phyloP scores from a whole-genome alignment of 1,139 yeast genomes.

The Geotrichum candidum region DNA sequence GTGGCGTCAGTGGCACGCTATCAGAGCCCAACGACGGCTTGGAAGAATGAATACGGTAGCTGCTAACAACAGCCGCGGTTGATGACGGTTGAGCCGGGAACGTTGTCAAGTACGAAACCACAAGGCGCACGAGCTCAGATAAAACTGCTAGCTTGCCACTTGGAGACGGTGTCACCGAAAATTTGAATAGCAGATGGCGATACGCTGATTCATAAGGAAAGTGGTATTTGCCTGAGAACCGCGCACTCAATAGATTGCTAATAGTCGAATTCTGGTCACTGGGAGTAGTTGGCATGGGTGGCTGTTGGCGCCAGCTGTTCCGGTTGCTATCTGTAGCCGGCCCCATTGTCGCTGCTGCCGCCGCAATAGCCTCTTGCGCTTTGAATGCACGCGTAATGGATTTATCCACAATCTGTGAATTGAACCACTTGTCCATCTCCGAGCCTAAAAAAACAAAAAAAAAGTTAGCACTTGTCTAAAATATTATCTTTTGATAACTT shows the following conservation, averaged over 20 bases:
- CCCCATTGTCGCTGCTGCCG: background rate
- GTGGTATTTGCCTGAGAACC: background rate
- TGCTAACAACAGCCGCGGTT: background rate
- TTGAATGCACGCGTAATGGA: slow-evolving; percentile 4
- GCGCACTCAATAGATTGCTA: background rate
- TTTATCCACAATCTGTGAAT: slow-evolving; percentile 22
- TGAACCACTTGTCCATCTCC: slow-evolving; percentile 32
- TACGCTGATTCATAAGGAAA: slow-evolving; percentile 30
- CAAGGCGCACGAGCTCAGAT: slow-evolving; percentile 30
- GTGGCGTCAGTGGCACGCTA: background rate
- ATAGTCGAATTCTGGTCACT: background rate
- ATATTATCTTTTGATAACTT: slow-evolving; percentile 2
- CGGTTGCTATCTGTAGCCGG: background rate
- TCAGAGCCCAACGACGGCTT: background rate
- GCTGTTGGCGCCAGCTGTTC: slow-evolving; percentile 7
- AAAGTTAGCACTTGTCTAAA: slow-evolving; percentile 4
- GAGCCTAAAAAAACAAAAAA: slow-evolving; percentile 20
- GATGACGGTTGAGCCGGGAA: background rate
- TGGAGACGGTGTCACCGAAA: slow-evolving; percentile 31
- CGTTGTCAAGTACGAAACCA: slow-evolving; percentile 22
- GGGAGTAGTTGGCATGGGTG: background rate
- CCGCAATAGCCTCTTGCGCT: background rate
- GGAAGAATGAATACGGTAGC: background rate
- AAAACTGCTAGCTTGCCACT: slow-evolving; percentile 29
- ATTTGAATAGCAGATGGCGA: slow-evolving; percentile 23